Evolutionary conservation across 1,139 yeast species (phyloP).

Genomic region (Candida sp.): DNA sequence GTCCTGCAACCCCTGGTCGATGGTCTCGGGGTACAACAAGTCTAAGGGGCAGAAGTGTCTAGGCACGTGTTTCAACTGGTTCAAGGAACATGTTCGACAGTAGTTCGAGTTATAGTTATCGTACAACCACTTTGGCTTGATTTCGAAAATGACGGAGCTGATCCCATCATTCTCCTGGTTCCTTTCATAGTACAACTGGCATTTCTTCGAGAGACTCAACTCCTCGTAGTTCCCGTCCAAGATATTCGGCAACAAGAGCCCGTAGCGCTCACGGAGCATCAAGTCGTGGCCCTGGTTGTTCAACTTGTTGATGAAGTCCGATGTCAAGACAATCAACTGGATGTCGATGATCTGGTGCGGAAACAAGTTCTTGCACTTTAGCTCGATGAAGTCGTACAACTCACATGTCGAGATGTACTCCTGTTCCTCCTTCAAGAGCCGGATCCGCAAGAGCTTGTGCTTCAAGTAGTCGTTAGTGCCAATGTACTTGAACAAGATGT

Average conservation of each 20-base stretch:
- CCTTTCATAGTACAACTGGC: constrained; percentile 31
- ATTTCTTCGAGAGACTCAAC: constrained; percentile 35
- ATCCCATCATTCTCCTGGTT: constrained; percentile 15
- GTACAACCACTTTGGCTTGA: constrained; percentile 55
- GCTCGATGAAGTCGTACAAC: constrained; percentile 46
- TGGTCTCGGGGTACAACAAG: constrained; percentile 34
- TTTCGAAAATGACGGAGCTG: constrained; percentile 40
- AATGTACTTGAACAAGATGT: constrained; percentile 44
- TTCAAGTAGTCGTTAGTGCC: constrained; percentile 41
- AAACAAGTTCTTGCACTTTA: constrained; percentile 44
- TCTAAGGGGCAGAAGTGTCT: constrained; percentile 53
- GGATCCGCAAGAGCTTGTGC: constrained; percentile 40
- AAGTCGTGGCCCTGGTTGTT: constrained; percentile 31
- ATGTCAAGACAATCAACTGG: constrained; percentile 40
- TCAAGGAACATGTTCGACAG: constrained; percentile 50
- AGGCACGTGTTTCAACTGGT: constrained; percentile 33
- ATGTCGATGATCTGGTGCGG: constrained; percentile 43
- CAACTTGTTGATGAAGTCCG: constrained; percentile 35
- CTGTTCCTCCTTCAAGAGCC: constrained; percentile 39
- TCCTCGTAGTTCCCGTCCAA: constrained; percentile 36
- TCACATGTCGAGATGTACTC: constrained; percentile 49
- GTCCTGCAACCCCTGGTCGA: constrained; percentile 39
- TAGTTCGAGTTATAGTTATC: constrained; percentile 41
- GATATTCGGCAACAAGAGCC: constrained; percentile 45
- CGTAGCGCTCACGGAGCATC: constrained; percentile 44